A percentile compares a stretch with the other conserved stretches of the same genome.
Evolutionary conservation across 768 basidiomycete genomes (phyloP).

Genomic region (Boletus coccyginus): DNA sequence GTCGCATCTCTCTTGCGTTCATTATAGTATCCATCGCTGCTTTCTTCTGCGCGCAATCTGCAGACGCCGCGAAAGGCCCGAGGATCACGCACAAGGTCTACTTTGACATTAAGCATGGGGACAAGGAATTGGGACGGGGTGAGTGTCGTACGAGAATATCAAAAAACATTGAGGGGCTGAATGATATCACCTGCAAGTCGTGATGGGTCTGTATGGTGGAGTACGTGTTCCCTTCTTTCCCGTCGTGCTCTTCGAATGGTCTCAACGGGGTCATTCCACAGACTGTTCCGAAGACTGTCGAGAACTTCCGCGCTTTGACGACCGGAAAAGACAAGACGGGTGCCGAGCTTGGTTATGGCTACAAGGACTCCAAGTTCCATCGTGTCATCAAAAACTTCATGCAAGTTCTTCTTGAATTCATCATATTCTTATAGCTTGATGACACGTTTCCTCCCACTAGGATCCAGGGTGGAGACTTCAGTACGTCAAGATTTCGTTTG

Average conservation of each 20-base stretch:
- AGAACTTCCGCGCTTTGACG: slow-evolving; percentile 94
- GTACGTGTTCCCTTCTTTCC: slow-evolving; percentile 39
- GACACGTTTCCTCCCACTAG: slow-evolving; percentile 35
- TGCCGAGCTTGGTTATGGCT: slow-evolving; percentile 76
- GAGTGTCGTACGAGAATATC: slow-evolving; percentile 22
- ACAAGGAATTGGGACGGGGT: slow-evolving; percentile 81
- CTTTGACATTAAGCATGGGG: slow-evolving; percentile 95
- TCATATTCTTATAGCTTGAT: not conserved
- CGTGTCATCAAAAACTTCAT: slow-evolving; percentile 94
- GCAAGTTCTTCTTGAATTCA: slow-evolving; percentile 37
- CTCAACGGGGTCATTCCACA: slow-evolving; percentile 26
- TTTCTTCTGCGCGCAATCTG: slow-evolving; percentile 68
- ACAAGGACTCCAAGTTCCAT: slow-evolving; percentile 96
- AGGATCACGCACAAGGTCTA: slow-evolving; percentile 90
- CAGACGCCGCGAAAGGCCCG: slow-evolving; percentile 82
- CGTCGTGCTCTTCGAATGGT: not conserved
- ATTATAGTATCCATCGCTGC: slow-evolving; percentile 62
- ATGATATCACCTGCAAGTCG: slow-evolving; percentile 45
- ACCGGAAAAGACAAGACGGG: slow-evolving; percentile 73
- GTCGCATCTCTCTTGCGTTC: slow-evolving; percentile 59
- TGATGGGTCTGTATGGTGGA: slow-evolving; percentile 88
- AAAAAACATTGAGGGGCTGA: not conserved
- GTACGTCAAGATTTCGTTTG: slow-evolving; percentile 43
- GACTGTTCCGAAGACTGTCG: slow-evolving; percentile 95
- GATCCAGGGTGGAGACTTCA: slow-evolving; percentile 99